Evolutionary conservation across 257 asterid genomes (phyloP).

Genomic region (Solanum etuberosum): DNA sequence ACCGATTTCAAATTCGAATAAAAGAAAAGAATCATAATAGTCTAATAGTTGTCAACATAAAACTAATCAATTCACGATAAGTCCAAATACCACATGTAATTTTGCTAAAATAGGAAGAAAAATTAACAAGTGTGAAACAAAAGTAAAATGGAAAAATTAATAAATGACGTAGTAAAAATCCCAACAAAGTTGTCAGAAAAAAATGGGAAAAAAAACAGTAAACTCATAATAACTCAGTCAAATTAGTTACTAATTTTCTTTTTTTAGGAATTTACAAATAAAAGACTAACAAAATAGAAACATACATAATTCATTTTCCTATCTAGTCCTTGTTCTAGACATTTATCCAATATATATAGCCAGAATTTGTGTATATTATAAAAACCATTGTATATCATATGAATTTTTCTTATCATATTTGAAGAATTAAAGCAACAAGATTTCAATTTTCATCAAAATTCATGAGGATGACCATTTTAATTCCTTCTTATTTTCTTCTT

Average conservation of each 20-base stretch:
- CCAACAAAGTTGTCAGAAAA: neutral
- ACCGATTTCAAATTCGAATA: accelerated
- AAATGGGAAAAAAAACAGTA: neutral
- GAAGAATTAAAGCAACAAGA: neutral
- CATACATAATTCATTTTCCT: neutral
- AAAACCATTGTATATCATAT: neutral
- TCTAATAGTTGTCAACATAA: neutral
- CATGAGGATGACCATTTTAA: neutral
- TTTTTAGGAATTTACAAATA: neutral
- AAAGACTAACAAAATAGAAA: neutral
- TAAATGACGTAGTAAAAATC: neutral
- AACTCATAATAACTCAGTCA: neutral
- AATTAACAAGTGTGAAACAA: neutral
- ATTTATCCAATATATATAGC: neutral
- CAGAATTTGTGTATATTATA: neutral
- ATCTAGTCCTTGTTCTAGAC: neutral
- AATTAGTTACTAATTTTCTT: neutral
- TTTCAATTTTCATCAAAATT: neutral
- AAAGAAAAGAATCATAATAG: neutral
- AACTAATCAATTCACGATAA: neutral
- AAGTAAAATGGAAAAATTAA: neutral
- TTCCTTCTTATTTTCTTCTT: neutral
- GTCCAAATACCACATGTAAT: neutral
- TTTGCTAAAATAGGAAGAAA: neutral
- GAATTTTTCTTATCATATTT: neutral